A percentile compares a stretch with the other conserved stretches of the same genome.
phyloP scores from a whole-genome alignment of 2,329 filamentous ascomycete species.

The Aspergillus unguis region DNA sequence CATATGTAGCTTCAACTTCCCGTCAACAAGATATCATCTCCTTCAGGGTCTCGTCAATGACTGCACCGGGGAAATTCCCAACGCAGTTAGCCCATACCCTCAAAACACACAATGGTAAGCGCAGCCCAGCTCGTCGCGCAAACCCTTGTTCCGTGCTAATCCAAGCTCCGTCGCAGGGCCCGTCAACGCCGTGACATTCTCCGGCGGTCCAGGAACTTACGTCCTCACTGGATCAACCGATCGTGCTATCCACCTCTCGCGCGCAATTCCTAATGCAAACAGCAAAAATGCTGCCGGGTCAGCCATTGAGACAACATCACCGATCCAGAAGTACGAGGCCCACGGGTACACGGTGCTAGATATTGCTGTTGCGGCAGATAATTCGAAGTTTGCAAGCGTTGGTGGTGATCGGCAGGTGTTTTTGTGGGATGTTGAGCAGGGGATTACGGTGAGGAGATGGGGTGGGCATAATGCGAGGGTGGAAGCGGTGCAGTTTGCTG shows the following conservation, averaged over 20 bases:
- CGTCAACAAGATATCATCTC: no score
- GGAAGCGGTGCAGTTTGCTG: conserved; percentile 76
- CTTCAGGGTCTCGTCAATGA: conserved; percentile 20
- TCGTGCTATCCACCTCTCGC: conserved; percentile 81
- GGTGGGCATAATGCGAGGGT: conserved; percentile 68
- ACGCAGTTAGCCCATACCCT: conserved; percentile 41
- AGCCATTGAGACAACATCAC: conserved; percentile 39
- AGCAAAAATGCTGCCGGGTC: conserved; percentile 33
- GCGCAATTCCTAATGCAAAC: conserved; percentile 45
- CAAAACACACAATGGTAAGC: conserved; percentile 44
- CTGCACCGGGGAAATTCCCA: conserved; percentile 35
- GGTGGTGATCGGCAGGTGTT: conserved; percentile 91
- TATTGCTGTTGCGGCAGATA: conserved; percentile 68
- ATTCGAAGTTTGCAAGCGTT: conserved; percentile 78
- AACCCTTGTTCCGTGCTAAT: neutral
- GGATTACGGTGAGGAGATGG: conserved; percentile 73
- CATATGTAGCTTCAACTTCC: neutral
- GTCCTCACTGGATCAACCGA: conserved; percentile 84
- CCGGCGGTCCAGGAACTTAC: conserved; percentile 68
- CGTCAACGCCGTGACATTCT: conserved; percentile 70
- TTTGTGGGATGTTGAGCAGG: conserved; percentile 87
- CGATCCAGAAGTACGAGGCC: conserved; percentile 83
- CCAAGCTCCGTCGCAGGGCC: conserved; percentile 51
- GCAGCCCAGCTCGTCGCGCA: neutral
- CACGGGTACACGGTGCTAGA: conserved; percentile 92